Conservation (phyloP, 2,329 filamentous ascomycete genomes). For the Fusarium lyarnte region DNA sequence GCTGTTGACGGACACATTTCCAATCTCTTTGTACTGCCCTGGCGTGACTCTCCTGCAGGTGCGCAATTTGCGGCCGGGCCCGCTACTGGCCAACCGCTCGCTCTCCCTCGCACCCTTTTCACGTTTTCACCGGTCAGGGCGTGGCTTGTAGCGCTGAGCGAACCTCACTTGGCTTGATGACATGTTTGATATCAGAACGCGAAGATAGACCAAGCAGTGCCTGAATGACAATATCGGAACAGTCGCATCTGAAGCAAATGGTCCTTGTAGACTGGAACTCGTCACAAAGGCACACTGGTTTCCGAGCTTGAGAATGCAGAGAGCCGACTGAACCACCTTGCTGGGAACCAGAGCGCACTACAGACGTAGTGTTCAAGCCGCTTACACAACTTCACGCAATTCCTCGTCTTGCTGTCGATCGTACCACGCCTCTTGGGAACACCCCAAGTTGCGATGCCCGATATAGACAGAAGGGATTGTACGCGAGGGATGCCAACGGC, state of each 20-base stretch:
- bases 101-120: slow-evolving; percentile 19
- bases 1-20: slow-evolving; percentile 11
- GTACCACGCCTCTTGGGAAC: slow-evolving; percentile 26
- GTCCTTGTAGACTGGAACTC: background rate
- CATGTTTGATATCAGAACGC: slow-evolving; percentile 4
- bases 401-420: slow-evolving; percentile 31
- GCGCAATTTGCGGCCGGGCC: slow-evolving; percentile 37
- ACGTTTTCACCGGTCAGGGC: slow-evolving; percentile 21
- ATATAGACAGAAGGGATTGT: slow-evolving; percentile 23
- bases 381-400: slow-evolving; percentile 38
- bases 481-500: slow-evolving; percentile 26
- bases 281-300: slow-evolving; percentile 4
- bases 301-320: slow-evolving; percentile 20
- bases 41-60: slow-evolving; percentile 28
- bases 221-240: background rate
- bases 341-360: slow-evolving; percentile 29
- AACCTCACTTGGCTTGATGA: slow-evolving; percentile 17
- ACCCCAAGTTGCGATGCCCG: slow-evolving; percentile 25
- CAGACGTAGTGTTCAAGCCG: slow-evolving; percentile 30
- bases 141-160: slow-evolving; percentile 17
- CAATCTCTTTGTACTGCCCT: slow-evolving; percentile 27
- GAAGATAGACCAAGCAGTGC: background rate
- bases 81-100: slow-evolving; percentile 21
- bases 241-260: background rate
- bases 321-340: slow-evolving; percentile 29